Evolutionary conservation across 2,329 filamentous ascomycete genomes (phyloP).

Genomic region (Aspergillus ruber): DNA sequence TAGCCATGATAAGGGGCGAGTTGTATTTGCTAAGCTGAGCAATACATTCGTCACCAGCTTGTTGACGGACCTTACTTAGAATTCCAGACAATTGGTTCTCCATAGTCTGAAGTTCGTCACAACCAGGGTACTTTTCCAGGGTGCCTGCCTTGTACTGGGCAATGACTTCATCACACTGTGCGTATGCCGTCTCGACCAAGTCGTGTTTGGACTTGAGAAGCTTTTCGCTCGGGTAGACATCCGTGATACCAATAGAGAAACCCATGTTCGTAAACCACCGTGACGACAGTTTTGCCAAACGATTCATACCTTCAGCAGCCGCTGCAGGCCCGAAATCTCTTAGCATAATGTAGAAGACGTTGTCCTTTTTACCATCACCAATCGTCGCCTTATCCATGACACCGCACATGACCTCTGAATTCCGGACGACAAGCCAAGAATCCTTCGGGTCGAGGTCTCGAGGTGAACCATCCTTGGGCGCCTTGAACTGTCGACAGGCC

Average conservation of each 20-base stretch:
- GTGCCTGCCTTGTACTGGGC: conserved; percentile 71
- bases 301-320: conserved; percentile 87
- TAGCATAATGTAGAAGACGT: conserved; percentile 92
- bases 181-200: conserved; percentile 72
- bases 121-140: conserved; percentile 78
- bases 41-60: conserved; percentile 87
- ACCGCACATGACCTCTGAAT: conserved; percentile 96
- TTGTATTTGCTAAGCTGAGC: conserved; percentile 85
- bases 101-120: conserved; percentile 84
- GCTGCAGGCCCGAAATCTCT: conserved; percentile 89
- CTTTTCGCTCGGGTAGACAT: conserved; percentile 75
- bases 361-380: conserved; percentile 96
- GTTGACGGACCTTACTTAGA: conserved; percentile 82
- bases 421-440: conserved; percentile 84
- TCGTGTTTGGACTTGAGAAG: conserved; percentile 67
- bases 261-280: conserved; percentile 82
- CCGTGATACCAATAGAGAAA: conserved; percentile 92
- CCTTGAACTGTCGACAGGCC: conserved; percentile 69
- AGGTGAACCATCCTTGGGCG: conserved; percentile 32
- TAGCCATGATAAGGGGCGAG: conserved; percentile 91
- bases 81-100: conserved; percentile 88
- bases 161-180: conserved; percentile 76
- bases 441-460: conserved; percentile 74
- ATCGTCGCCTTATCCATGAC: conserved; percentile 97
- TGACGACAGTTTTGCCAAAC: conserved; percentile 83